These are phyloP conservation scores for Malus orientalis DNA, from an alignment of 306 rosid genomes.

Conservation along the genomic window DNA sequence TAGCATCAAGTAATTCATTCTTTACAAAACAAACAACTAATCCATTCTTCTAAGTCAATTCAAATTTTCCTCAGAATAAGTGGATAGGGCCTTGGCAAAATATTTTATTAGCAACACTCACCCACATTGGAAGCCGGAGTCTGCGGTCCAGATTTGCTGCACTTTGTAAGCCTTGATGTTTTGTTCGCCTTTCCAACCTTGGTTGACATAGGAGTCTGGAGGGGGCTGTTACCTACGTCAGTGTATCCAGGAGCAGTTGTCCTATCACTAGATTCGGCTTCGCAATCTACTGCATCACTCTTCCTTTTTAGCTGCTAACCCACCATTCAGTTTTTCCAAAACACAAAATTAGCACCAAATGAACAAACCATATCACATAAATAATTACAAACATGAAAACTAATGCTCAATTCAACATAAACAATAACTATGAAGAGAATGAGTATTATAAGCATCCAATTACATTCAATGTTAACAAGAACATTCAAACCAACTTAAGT, in stretches of 20 bases:
- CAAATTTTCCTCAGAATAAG: background rate
- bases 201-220: constrained; percentile 64
- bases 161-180: constrained; percentile 63
- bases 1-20: background rate
- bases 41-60: background rate
- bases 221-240: constrained; percentile 41
- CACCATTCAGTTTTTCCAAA: constrained; percentile 14
- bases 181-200: constrained; percentile 66
- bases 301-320: constrained; percentile 71
- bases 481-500: background rate
- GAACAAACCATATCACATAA: background rate
- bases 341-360: constrained; percentile 10
- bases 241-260: constrained; percentile 37
- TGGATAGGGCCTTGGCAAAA: constrained; percentile 3
- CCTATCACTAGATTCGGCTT: constrained; percentile 63
- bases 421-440: background rate
- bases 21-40: background rate
- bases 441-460: background rate
- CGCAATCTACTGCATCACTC: constrained; percentile 46
- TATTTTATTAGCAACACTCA: constrained; percentile 25
- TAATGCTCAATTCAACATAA: background rate
- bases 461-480: background rate
- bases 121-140: constrained; percentile 71
- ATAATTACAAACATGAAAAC: background rate
- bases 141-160: constrained; percentile 63